phyloP scores from a whole-genome alignment of 2,329 filamentous ascomycete species.

The Bisporella sp. region DNA sequence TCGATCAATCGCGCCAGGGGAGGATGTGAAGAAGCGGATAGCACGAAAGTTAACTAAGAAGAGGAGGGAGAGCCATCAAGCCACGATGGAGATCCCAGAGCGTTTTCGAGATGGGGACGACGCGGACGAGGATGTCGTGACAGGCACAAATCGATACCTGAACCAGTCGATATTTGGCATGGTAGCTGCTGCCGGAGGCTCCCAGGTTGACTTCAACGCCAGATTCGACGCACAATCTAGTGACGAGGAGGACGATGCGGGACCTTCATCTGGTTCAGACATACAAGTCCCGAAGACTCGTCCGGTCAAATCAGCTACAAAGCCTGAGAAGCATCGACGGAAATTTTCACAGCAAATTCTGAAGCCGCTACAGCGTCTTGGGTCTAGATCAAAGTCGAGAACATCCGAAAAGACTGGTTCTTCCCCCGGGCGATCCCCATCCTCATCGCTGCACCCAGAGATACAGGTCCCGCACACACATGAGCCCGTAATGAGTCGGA shows the following conservation, averaged over 20 bases:
- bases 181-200: slow-evolving; percentile 74
- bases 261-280: slow-evolving; percentile 13
- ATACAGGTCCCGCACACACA: slow-evolving; percentile 37
- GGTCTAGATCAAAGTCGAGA: slow-evolving; percentile 37
- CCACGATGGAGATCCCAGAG: slow-evolving; percentile 47
- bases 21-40: slow-evolving; percentile 33
- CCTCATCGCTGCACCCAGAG: slow-evolving; percentile 24
- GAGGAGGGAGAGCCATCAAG: slow-evolving; percentile 32
- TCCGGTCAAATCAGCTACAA: slow-evolving; percentile 27
- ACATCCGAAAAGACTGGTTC: slow-evolving; percentile 25
- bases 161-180: slow-evolving; percentile 93
- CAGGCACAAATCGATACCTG: slow-evolving; percentile 47
- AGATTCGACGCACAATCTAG: slow-evolving; percentile 74
- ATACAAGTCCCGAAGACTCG: slow-evolving; percentile 15
- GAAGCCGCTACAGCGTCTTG: slow-evolving; percentile 51
- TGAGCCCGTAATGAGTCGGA: slow-evolving; percentile 69
- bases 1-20: slow-evolving; percentile 29
- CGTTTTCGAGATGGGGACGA: slow-evolving; percentile 51
- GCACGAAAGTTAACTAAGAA: slow-evolving; percentile 36
- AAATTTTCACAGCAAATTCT: slow-evolving; percentile 58
- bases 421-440: slow-evolving; percentile 26
- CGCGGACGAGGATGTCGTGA: slow-evolving; percentile 51
- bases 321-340: slow-evolving; percentile 43
- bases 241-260: slow-evolving; percentile 48
- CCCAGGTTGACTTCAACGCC: slow-evolving; percentile 72